Base-by-base conservation (phyloP, 176 grass and related monocot species). In the Poa annua region DNA sequence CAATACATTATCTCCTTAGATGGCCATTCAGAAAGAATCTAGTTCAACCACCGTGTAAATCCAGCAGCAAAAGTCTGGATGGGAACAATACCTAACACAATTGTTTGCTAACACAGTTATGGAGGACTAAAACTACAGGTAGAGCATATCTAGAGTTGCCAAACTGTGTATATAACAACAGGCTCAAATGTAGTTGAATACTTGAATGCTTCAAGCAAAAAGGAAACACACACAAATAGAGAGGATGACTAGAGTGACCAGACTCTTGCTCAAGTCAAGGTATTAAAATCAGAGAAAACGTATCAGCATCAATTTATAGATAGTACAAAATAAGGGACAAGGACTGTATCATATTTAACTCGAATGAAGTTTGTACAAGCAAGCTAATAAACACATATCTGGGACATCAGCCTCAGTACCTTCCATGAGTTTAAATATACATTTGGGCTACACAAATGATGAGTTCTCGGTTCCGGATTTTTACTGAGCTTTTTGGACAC, bases 381-480 rank as follows among this genome's bases (percentile, higher is more conserved):
- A 80, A 80, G 66, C 80, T 87, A 87, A 61, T 73, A 73, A 73
- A 80, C 59, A 87, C 42, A 80, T 83, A 60, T 80, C 80, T 80
- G 68, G 29, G 80, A 87, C 38, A 54, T 87, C 80, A 75, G 52
- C 80, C 84, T 67, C 68, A 80, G 48, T 83, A 47, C 65, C 66
- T 74, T 86, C 79, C 66, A 86, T 41, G 77, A 61, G 84, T 86
- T 86, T 70, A 90, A 86, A 90, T 90, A 75, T 90, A 90, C 88
- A 90, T 80, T 80, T 75, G 60, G 79, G 75, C 88, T 90, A 86
- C 88, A 90, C 80, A 90, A 89, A 90, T 90, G 80, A 80, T 83
- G 80, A 75, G 75, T 74, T 68, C 39, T 80, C 68, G 38, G 32
- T 84, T 67, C 59, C 7, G 57, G 20, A 51, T 81, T 83, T 81